These are phyloP conservation scores for Arabidopsis hybrid DNA, from an alignment of 441 rosid species.

Conservation along the genomic window DNA sequence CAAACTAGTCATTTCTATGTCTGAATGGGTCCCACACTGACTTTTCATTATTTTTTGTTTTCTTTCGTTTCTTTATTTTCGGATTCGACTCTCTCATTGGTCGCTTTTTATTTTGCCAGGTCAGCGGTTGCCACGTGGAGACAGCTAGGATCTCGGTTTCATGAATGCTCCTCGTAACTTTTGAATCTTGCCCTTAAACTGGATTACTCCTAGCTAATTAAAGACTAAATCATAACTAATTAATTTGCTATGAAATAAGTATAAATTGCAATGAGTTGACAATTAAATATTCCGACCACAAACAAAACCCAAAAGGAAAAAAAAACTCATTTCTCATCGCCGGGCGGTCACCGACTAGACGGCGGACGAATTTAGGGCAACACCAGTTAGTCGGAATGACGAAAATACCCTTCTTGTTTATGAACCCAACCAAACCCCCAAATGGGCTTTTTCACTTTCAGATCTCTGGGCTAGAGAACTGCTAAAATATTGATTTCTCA, in stretches of 20 bases:
- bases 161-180: conserved; percentile 6
- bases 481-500: too few relatives aligned
- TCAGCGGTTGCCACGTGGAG: conserved; percentile 36
- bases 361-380: neutral
- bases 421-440: neutral
- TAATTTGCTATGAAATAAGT: neutral
- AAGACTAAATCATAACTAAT: neutral
- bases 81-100: conserved; percentile 23
- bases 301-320: neutral
- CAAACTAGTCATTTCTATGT: conserved; percentile 20
- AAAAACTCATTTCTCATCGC: neutral
- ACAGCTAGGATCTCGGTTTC: conserved; percentile 23
- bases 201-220: neutral
- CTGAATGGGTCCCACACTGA: conserved; percentile 11
- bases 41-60: neutral
- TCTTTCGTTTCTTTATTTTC: neutral
- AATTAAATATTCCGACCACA: neutral
- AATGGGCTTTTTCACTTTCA: neutral
- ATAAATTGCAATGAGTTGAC: neutral
- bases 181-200: neutral
- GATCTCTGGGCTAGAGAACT: neutral
- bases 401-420: conserved; percentile 7
- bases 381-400: neutral
- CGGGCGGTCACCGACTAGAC: conserved; percentile 18
- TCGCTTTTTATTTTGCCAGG: conserved; percentile 31